These are phyloP conservation scores for Colletotrichum neosansevieriae DNA, from an alignment of 2,329 filamentous ascomycete species.

Conservation along the genomic window DNA sequence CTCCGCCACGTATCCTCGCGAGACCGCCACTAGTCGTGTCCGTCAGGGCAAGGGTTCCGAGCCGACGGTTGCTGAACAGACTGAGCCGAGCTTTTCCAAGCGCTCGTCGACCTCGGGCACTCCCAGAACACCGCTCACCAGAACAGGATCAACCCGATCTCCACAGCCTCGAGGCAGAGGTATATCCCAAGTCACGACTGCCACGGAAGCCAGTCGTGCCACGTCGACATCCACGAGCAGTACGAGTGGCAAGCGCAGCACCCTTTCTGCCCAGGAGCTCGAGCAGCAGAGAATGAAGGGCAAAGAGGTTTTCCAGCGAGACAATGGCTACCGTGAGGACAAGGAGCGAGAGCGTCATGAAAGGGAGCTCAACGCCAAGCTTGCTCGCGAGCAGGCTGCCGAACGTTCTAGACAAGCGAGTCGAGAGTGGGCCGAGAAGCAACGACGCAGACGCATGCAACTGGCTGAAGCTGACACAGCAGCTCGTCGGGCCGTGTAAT, in stretches of 20 bases:
- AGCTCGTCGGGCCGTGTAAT: slow-evolving; percentile 16
- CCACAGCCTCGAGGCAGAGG: slow-evolving; percentile 35
- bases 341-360: slow-evolving; percentile 66
- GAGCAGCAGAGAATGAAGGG: slow-evolving; percentile 65
- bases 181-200: background rate
- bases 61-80: slow-evolving; percentile 24
- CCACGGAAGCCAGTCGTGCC: slow-evolving; percentile 49
- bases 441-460: slow-evolving; percentile 61
- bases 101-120: slow-evolving; percentile 39
- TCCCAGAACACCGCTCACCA: slow-evolving; percentile 18
- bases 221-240: slow-evolving; percentile 62
- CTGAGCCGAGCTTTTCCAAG: slow-evolving; percentile 30
- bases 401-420: slow-evolving; percentile 70
- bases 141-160: slow-evolving; percentile 24
- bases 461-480: slow-evolving; percentile 23
- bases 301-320: slow-evolving; percentile 65
- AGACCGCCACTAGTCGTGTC: slow-evolving; percentile 69
- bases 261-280: slow-evolving; percentile 63
- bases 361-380: slow-evolving; percentile 65
- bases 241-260: slow-evolving; percentile 58
- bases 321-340: slow-evolving; percentile 60
- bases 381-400: slow-evolving; percentile 70
- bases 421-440: slow-evolving; percentile 73
- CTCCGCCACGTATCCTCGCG: slow-evolving; percentile 61
- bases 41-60: slow-evolving; percentile 60